Evolutionary conservation across 2,329 filamentous ascomycete species (phyloP).

Genomic region (Sarocladium kiliense): DNA sequence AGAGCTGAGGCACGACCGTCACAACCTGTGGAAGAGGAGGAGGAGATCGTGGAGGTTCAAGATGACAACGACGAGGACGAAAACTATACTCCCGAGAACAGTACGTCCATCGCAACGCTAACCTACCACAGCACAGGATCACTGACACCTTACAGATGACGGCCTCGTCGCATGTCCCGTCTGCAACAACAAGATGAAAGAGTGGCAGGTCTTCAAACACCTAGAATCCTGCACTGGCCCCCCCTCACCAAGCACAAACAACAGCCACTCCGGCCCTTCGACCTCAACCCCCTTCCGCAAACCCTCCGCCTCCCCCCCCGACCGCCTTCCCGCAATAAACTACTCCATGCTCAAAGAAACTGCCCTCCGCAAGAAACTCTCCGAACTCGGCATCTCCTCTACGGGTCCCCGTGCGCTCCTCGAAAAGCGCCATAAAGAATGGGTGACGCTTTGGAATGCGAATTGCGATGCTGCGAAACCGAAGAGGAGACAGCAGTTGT

Average conservation of each 20-base stretch:
- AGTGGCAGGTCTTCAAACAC: conserved; percentile 71
- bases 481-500: conserved; percentile 63
- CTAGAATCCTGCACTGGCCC: conserved; percentile 60
- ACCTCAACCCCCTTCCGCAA: neutral
- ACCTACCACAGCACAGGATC: neutral
- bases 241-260: neutral
- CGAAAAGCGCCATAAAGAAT: conserved; percentile 81
- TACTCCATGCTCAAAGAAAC: conserved; percentile 83
- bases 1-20: conserved; percentile 30
- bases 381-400: conserved; percentile 71
- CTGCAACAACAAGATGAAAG: conserved; percentile 75
- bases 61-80: conserved; percentile 14
- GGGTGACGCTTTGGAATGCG: conserved; percentile 93
- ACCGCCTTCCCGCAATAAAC: conserved; percentile 73
- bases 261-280: neutral
- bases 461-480: conserved; percentile 83
- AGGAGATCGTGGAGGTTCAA: conserved; percentile 17
- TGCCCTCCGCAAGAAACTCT: conserved; percentile 73
- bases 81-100: conserved; percentile 22
- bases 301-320: conserved; percentile 27
- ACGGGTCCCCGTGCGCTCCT: conserved; percentile 64
- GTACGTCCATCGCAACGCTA: neutral
- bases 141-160: conserved; percentile 44
- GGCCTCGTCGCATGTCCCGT: conserved; percentile 81
- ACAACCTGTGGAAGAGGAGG: conserved; percentile 14